Percentiles rank a stretch among this genome's conserved stretches.
phyloP scores from a whole-genome alignment of 2,329 filamentous ascomycete species.

The Colletotrichum euphorbiae region DNA sequence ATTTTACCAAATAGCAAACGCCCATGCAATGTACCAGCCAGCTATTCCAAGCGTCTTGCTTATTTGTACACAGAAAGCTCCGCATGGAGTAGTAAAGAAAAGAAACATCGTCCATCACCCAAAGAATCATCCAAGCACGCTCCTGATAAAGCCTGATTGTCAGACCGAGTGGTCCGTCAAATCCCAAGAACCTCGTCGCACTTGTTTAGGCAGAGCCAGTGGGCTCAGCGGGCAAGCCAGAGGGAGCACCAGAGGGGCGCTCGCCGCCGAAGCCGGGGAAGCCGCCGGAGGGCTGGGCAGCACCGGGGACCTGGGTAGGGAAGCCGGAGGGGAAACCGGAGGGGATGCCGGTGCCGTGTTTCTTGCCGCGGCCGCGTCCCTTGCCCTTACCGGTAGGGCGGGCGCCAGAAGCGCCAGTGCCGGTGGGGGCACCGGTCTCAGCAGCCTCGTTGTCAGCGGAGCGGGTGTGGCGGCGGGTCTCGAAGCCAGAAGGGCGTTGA shows the following conservation, averaged over 20 bases:
- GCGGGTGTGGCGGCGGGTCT: constrained; percentile 29
- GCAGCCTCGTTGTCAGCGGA: background rate
- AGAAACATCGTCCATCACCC: constrained; percentile 24
- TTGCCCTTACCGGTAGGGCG: constrained; percentile 25
- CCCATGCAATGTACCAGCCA: constrained; percentile 34
- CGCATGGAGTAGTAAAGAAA: constrained; percentile 19
- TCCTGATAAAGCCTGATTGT: constrained; percentile 2
- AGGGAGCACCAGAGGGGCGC: constrained; percentile 9
- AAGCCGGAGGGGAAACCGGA: constrained; percentile 30
- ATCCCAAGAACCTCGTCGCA: background rate
- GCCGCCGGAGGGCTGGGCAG: constrained; percentile 30
- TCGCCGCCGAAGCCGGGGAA: constrained; percentile 24
- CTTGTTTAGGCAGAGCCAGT: constrained; percentile 13
- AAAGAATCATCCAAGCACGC: constrained; percentile 25
- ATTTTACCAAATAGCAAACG: constrained; percentile 16
- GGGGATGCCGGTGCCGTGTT: constrained; percentile 28
- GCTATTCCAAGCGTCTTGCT: constrained; percentile 33
- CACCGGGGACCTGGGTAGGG: constrained; percentile 33
- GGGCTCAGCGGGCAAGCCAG: constrained; percentile 20
- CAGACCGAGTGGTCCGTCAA: constrained; percentile 17
- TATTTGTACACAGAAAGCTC: constrained; percentile 35
- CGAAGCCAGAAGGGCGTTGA: constrained; percentile 31
- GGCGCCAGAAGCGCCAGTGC: constrained; percentile 6
- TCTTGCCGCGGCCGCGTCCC: constrained; percentile 17
- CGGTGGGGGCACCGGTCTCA: constrained; percentile 20